Evolutionary conservation across 176 grass and related monocot species (phyloP).

Genomic region (Saccharum officinarum): DNA sequence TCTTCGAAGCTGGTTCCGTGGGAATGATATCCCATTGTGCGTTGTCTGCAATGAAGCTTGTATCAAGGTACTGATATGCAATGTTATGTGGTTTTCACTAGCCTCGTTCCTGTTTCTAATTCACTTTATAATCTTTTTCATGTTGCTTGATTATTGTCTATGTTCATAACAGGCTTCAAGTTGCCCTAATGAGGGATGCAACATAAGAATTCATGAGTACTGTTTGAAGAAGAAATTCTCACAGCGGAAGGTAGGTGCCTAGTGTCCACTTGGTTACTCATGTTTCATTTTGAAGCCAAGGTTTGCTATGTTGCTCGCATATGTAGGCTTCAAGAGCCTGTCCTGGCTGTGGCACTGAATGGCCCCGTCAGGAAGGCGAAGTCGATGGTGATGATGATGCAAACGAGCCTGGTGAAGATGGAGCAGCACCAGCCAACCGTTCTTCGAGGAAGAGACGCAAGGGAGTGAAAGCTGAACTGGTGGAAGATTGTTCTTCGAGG

Average conservation of each 20-base stretch:
- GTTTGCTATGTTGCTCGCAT: neutral
- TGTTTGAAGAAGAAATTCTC: constrained; percentile 90
- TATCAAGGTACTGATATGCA: constrained; percentile 58
- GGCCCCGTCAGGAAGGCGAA: neutral
- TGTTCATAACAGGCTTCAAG: constrained; percentile 46
- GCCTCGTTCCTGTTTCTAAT: neutral
- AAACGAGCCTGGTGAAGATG: neutral
- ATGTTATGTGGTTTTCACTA: neutral
- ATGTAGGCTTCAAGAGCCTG: neutral
- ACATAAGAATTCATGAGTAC: constrained; percentile 81
- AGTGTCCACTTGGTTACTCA: neutral
- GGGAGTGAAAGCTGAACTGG: neutral
- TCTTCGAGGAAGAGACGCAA: neutral
- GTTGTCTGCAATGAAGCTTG: constrained; percentile 92
- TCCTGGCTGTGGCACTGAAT: neutral
- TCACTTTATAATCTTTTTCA: neutral
- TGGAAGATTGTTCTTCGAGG: neutral
- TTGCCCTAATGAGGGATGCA: constrained; percentile 75
- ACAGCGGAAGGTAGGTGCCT: constrained; percentile 46
- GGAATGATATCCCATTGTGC: constrained; percentile 73
- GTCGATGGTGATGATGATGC: neutral
- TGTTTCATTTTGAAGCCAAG: neutral
- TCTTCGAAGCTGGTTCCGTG: constrained; percentile 82
- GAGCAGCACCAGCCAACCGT: neutral
- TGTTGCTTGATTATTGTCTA: neutral